Percentiles rank a stretch among this genome's conserved stretches.
Evolutionary conservation across 768 basidiomycete genomes (phyloP).

Genomic region (Rhodotorula babjevae): DNA sequence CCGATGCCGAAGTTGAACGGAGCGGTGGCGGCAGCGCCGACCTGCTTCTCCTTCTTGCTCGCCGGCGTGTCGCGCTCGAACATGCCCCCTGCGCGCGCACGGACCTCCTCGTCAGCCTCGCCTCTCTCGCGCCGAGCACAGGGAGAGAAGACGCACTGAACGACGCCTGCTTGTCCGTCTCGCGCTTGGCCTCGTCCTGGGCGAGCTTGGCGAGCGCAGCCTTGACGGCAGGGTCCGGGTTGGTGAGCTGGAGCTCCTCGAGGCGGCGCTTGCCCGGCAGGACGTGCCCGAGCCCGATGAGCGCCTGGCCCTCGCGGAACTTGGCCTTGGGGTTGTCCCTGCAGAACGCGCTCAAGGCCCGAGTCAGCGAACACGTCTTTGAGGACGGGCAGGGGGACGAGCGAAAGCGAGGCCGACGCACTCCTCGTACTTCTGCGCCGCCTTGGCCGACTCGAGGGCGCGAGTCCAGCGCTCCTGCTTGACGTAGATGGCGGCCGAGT

Average conservation of each 20-base stretch:
- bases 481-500: constrained; percentile 21
- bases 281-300: constrained; percentile 23
- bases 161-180: neutral
- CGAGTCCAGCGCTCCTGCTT: constrained; percentile 23
- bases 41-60: neutral
- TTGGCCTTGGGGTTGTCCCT: constrained; percentile 16
- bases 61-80: neutral
- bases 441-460: constrained; percentile 17
- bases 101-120: too few species aligned
- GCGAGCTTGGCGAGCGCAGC: constrained; percentile 19
- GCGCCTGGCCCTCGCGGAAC: constrained; percentile 32
- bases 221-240: constrained; percentile 25
- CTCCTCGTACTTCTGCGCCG: constrained; percentile 24
- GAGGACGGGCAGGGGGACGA: neutral
- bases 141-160: constrained; percentile 4
- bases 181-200: neutral
- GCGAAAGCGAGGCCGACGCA: neutral
- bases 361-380: neutral
- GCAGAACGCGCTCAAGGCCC: too few species aligned
- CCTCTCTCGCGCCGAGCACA: too few species aligned
- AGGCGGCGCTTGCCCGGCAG: constrained; percentile 20
- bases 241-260: constrained; percentile 23
- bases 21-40: too few species aligned
- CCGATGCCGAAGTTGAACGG: too few species aligned
- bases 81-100: neutral